phyloP scores from a whole-genome alignment of 2,329 filamentous ascomycete genomes.

The Fusarium xylarioides region DNA sequence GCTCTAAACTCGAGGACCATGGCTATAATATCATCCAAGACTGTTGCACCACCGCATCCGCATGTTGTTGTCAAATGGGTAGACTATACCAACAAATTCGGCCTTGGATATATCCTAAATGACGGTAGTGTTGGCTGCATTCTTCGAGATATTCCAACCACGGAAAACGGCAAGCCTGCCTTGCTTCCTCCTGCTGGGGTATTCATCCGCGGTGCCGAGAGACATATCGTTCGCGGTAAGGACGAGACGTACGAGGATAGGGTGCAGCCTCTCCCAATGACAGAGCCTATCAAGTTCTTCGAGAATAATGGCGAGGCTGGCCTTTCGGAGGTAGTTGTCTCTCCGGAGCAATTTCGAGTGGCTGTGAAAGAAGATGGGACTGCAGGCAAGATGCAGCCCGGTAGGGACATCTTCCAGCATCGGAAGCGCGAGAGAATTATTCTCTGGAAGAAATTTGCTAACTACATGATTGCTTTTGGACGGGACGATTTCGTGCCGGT shows the following conservation, averaged over 20 bases:
- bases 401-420: constrained; percentile 71
- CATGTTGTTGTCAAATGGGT: constrained; percentile 82
- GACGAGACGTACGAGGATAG: constrained; percentile 65
- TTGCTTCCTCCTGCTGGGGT: constrained; percentile 75
- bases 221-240: constrained; percentile 70
- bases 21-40: constrained; percentile 66
- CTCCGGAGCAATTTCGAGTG: constrained; percentile 69
- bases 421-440: constrained; percentile 72
- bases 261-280: constrained; percentile 71
- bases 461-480: constrained; percentile 78
- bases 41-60: constrained; percentile 64
- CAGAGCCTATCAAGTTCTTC: constrained; percentile 73
- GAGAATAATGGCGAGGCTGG: constrained; percentile 75
- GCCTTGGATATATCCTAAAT: constrained; percentile 83
- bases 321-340: constrained; percentile 69
- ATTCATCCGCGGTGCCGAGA: constrained; percentile 75
- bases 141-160: constrained; percentile 64
- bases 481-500: constrained; percentile 69
- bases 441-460: constrained; percentile 77
- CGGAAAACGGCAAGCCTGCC: constrained; percentile 59
- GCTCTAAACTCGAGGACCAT: constrained; percentile 71
- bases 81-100: constrained; percentile 88
- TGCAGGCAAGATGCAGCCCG: constrained; percentile 67
- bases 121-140: constrained; percentile 83
- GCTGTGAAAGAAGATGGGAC: constrained; percentile 65